Evolutionary conservation across 176 grass and related monocot genomes (phyloP), one percentile per base, ranked within the genome.

Genomic region (Oryza brachyantha): DNA sequence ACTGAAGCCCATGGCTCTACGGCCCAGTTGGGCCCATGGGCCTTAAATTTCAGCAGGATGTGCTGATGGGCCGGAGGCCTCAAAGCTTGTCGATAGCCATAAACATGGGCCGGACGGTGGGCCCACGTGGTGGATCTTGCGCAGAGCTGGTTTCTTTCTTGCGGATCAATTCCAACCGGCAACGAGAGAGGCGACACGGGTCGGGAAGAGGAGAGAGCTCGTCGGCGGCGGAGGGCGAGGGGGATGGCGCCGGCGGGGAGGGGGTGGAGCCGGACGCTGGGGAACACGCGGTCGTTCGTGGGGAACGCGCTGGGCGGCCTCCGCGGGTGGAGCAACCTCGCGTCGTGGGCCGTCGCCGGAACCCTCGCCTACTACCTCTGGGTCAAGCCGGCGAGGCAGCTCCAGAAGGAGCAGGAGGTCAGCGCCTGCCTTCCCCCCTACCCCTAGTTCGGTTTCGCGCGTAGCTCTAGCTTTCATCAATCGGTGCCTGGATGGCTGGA

Each of bases 331-430:
- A 86, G 73, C 83, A 99, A 87, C 92, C 69, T 87, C 74, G 92
- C 90, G 10, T 99, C 96, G 43, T 99, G 96, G 96, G 79, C 84
- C 48, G 90, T 95, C 63, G 96, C 96, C 54, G 96, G 92, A 22
- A 84, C 88, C 74, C 88, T 99, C 65, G 96, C 96, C 78, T 99
- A 99, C 86, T 95, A 91, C 92, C 96, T 99, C 84, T 99, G 92
- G 96, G 86, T 99, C 66, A 87, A 79, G 74, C 96, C 96, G 14
- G 85, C 88, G 17, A 83, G 81, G 24, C 25, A 95, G 61, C 92
- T 91, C 78, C 87, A 84, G 79, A 95, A 79, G 92, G 90, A 99
- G 86, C 87, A 89, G 84, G 85, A 99, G 92, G 96, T 98, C 13
- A 52, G 2, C 0, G 2, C 3, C 39, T 26, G 0, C 24, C 13